Conservation (phyloP, 2,329 filamentous ascomycete genomes). For the Penicillium sp. region DNA sequence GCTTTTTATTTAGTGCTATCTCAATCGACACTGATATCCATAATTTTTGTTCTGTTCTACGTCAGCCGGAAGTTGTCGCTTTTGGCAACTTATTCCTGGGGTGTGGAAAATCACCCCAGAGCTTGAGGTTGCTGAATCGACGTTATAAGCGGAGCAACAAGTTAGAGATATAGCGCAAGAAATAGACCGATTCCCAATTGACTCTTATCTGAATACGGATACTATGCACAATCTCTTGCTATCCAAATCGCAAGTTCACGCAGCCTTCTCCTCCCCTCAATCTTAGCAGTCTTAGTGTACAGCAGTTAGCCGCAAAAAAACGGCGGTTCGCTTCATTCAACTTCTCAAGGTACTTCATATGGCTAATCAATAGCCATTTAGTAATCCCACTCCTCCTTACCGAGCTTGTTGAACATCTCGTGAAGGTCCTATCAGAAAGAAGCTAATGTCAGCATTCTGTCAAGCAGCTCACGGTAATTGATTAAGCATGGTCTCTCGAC, state of each 20-base stretch:
- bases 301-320: conserved; percentile 25
- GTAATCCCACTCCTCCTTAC: conserved; percentile 78
- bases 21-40: conserved; percentile 4
- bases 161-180: conserved; percentile 12
- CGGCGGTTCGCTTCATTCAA: conserved; percentile 16
- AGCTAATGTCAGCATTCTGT: conserved; percentile 8
- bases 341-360: conserved; percentile 12
- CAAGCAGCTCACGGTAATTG: background rate
- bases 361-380: conserved; percentile 24
- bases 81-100: background rate
- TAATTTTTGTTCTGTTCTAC: background rate
- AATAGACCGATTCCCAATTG: conserved; percentile 32
- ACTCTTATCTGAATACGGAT: conserved; percentile 31
- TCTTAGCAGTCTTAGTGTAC: conserved; percentile 34
- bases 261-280: conserved; percentile 23
- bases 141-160: background rate
- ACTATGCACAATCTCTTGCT: conserved; percentile 37
- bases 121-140: background rate
- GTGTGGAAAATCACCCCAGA: background rate
- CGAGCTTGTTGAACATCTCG: conserved; percentile 99
- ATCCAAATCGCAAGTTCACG: conserved; percentile 23
- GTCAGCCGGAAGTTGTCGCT: background rate
- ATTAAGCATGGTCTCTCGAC: background rate
- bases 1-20: conserved; percentile 8
- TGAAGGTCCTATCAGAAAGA: conserved; percentile 67